Evolutionary conservation across 257 asterid species (phyloP).

Genomic region (Parsonsia alboflavescens): DNA sequence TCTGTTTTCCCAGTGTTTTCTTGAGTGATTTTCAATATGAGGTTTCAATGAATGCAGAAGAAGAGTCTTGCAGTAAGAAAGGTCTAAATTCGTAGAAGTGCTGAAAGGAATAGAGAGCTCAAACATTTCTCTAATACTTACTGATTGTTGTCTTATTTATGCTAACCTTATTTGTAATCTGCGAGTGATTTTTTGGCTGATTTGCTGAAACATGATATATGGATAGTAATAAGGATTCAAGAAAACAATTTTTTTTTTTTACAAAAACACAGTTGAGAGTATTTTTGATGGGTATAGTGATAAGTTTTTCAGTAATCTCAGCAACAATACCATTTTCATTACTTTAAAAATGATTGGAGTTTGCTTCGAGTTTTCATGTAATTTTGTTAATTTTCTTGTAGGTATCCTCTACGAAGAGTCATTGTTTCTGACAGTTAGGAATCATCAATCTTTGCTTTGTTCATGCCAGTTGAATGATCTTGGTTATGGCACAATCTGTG

Average conservation of each 20-base stretch:
- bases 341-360: neutral
- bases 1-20: neutral
- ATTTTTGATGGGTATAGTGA: neutral
- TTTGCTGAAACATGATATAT: neutral
- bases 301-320: neutral
- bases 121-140: neutral
- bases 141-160: no score
- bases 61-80: neutral
- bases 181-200: neutral
- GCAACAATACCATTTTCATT: neutral
- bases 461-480: neutral
- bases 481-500: constrained; percentile 39
- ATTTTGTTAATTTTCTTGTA: neutral
- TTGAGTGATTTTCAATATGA: neutral
- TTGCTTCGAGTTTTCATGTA: neutral
- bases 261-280: neutral
- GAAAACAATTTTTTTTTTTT: neutral
- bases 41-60: neutral
- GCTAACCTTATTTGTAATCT: no score
- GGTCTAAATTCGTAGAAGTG: no score
- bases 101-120: neutral
- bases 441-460: neutral
- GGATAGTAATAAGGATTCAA: neutral
- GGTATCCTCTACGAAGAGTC: neutral
- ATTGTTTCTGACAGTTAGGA: neutral